Evolutionary conservation across 345 rosid genomes (phyloP).

Genomic region (Capsella bursapastoris): DNA sequence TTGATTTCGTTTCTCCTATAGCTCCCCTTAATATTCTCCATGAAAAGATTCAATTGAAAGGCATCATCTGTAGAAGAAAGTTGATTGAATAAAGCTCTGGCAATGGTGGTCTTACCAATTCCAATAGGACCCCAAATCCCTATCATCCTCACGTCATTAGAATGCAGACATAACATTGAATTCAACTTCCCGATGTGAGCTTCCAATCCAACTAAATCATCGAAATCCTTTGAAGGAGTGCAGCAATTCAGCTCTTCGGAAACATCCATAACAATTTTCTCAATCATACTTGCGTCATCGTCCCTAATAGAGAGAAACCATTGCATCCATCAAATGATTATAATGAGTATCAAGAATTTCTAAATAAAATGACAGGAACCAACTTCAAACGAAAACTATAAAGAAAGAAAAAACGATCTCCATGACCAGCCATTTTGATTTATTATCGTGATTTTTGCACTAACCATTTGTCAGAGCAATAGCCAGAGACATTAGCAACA

Average conservation of each 20-base stretch:
- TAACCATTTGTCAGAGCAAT: no score
- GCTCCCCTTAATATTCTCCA: conserved; percentile 19
- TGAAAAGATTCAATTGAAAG: conserved; percentile 7
- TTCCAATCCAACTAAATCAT: conserved; percentile 14
- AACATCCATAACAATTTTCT: conserved; percentile 8
- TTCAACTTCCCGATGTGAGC: background rate
- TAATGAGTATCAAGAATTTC: no score
- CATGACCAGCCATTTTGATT: no score
- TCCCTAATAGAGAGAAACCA: background rate
- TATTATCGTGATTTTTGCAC: no score
- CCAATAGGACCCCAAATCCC: conserved; percentile 27
- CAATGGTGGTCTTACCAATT: conserved; percentile 27
- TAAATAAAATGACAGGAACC: no score
- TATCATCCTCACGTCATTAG: conserved; percentile 2
- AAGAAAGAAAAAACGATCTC: no score
- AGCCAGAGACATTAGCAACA: no score
- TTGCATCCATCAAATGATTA: no score
- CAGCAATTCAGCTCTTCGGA: background rate
- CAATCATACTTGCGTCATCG: background rate
- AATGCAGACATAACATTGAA: background rate
- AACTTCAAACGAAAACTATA: no score
- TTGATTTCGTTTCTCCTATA: background rate
- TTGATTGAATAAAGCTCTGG: conserved; percentile 20
- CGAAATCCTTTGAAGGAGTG: conserved; percentile 9
- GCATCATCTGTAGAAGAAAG: background rate